These are phyloP conservation scores for Neurospora tetrasperma DNA, from an alignment of 495 filamentous ascomycete species.

Conservation along the genomic window DNA sequence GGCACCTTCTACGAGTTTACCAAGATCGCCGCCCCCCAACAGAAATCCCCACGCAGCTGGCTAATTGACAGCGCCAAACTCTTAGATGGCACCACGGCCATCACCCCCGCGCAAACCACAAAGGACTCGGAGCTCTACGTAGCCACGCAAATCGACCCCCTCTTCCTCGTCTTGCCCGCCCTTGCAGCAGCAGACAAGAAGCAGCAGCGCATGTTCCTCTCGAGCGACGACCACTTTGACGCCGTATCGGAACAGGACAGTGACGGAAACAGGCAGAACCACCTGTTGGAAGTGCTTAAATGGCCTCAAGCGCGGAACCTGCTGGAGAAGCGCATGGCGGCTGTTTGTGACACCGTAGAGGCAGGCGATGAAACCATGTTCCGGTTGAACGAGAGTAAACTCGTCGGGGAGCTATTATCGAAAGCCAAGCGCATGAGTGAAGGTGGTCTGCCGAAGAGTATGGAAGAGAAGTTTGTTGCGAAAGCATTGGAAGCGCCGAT, in stretches of 20 bases:
- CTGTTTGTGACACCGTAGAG: conserved; percentile 68
- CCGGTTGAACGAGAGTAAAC: conserved; percentile 58
- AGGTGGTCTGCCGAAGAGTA: conserved; percentile 57
- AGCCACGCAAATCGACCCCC: conserved; percentile 70
- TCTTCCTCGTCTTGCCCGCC: conserved; percentile 75
- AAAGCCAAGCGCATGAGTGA: conserved; percentile 63
- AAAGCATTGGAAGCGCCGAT: conserved; percentile 68
- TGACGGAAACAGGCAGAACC: conserved; percentile 8
- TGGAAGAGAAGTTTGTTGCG: conserved; percentile 77
- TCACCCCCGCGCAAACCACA: conserved; percentile 24
- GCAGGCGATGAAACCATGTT: conserved; percentile 77
- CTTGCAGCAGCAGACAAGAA: conserved; percentile 39
- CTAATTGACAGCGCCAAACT: conserved; percentile 38
- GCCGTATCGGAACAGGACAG: conserved; percentile 40
- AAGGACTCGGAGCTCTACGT: conserved; percentile 62
- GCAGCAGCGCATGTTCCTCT: conserved; percentile 58
- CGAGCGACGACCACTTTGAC: conserved; percentile 74
- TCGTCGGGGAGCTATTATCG: conserved; percentile 51
- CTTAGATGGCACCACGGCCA: conserved; percentile 13
- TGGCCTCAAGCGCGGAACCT: conserved; percentile 31
- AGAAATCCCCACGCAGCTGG: conserved; percentile 52
- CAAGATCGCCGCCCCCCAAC: conserved; percentile 53
- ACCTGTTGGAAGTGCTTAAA: conserved; percentile 46
- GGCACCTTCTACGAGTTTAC: conserved; percentile 88
- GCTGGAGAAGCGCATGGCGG: conserved; percentile 39